Base-by-base conservation (phyloP, 169 alveolate species). In the Amoebophrya sp. region DNA sequence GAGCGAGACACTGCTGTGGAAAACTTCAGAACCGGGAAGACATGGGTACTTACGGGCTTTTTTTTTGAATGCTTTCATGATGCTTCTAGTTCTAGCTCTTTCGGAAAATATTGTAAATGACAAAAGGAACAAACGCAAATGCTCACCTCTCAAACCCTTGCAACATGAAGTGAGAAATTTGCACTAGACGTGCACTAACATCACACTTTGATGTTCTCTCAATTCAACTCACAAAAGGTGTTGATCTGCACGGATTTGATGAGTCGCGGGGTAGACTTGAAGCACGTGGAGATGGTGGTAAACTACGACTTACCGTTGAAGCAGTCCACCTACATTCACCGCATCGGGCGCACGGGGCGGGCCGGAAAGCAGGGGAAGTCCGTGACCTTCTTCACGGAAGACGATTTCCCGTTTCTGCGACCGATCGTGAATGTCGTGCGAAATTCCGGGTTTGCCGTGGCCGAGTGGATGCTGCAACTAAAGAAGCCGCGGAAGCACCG, bases 321-420 rank as follows among this genome's bases (percentile, higher is more conserved):
- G 33, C 95, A 97, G 35, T 96, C 97, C 55, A 96, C 96, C 91
- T 99, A 98, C 94, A 97, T 99, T 66, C 99, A 99, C 95, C 97
- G 99, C 93, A 97, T 98, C 39, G 99, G 99, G 23, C 96, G 99
- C 92, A 97, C 99, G n/a, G 99, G 99, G 32, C 95, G 99, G 90
- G 99, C 99, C 0, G 99, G 98, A 23, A 95, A 96, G 93, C 92
- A 93, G 66, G 99, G 99, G 38, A 92, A 92, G 91, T 66, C 83
- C 38, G 83, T 66, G 12, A 12, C 83, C 7, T 66, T 66, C 83
- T 66, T 66, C 83, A 66, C 83, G 10, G 83, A 66, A 25, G 83
- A 66, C 29, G 83, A 66, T n/a, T 66, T 66, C 35, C 35, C 35
- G 83, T 66, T 0, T 18, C 35, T 66, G 83, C 83, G 83, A 25